Evolutionary conservation across 768 basidiomycete species (phyloP).

Genomic region (Macrolepiota albuminosa): DNA sequence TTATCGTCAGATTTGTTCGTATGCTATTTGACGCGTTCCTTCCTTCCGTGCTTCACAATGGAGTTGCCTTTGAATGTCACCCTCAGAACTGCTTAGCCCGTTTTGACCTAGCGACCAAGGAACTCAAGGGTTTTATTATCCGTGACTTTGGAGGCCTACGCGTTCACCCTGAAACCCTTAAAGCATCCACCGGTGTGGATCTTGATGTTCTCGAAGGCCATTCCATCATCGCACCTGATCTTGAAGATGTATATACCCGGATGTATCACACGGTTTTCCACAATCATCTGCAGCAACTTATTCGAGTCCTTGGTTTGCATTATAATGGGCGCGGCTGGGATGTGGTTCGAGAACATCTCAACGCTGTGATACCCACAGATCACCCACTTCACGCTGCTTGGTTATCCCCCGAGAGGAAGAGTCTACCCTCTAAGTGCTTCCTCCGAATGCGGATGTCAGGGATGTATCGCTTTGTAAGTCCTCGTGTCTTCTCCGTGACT

Average conservation of each 20-base stretch:
- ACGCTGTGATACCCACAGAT: slow-evolving; percentile 36
- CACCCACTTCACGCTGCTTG: slow-evolving; percentile 47
- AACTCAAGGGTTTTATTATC: slow-evolving; percentile 49
- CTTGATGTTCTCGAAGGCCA: slow-evolving; percentile 43
- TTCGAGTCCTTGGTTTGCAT: slow-evolving; percentile 52
- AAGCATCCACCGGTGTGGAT: slow-evolving; percentile 44
- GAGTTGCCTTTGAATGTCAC: slow-evolving; percentile 57
- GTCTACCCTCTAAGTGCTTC: slow-evolving; percentile 51
- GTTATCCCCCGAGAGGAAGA: slow-evolving; percentile 43
- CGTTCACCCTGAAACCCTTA: slow-evolving; percentile 46
- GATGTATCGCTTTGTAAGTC: slow-evolving; percentile 51
- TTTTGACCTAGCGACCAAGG: slow-evolving; percentile 43
- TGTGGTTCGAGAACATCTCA: slow-evolving; percentile 41
- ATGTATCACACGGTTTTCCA: slow-evolving; percentile 58
- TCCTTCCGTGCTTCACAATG: slow-evolving; percentile 47
- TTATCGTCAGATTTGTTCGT: slow-evolving; percentile 35
- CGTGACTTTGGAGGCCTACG: slow-evolving; percentile 56
- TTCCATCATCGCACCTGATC: slow-evolving; percentile 43
- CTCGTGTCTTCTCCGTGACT: neutral
- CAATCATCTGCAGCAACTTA: slow-evolving; percentile 56
- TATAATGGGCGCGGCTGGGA: slow-evolving; percentile 52
- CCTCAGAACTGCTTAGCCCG: slow-evolving; percentile 57
- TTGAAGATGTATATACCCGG: slow-evolving; percentile 52
- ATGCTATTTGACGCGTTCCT: slow-evolving; percentile 52
- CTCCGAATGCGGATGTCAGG: slow-evolving; percentile 54